These are phyloP conservation scores for Gaertneriomyces sp. DNA, from an alignment of 192 early-diverging fungal species.

Conservation along the genomic window DNA sequence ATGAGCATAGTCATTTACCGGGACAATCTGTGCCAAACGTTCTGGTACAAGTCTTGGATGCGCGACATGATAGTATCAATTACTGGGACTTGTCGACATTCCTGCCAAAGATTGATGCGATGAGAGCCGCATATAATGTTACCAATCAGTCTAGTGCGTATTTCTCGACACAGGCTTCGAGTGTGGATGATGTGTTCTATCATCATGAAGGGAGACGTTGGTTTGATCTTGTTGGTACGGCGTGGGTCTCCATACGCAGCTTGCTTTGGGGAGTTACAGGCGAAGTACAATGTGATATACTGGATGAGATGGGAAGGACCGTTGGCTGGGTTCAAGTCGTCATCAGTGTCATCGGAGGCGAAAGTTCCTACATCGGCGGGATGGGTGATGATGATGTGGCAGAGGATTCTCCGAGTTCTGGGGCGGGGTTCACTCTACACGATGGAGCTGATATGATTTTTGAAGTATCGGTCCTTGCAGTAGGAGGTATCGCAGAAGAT, in stretches of 20 bases:
- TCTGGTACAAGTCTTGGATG: constrained; percentile 50
- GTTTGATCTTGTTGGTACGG: constrained; percentile 30
- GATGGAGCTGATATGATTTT: constrained; percentile 56
- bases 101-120: constrained; percentile 54
- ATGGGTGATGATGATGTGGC: constrained; percentile 8
- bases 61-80: constrained; percentile 45
- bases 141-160: constrained; percentile 5
- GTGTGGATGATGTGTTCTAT: constrained; percentile 18
- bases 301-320: constrained; percentile 9
- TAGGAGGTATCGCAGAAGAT: constrained; percentile 56
- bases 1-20: too few species aligned
- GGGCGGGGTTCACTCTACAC: constrained; percentile 22
- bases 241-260: constrained; percentile 22
- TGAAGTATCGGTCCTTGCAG: constrained; percentile 57
- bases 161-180: background rate
- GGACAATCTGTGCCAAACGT: constrained; percentile 25
- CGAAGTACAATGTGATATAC: constrained; percentile 3
- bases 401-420: constrained; percentile 19
- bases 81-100: constrained; percentile 66
- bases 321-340: constrained; percentile 10
- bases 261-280: constrained; percentile 21
- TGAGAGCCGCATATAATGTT: constrained; percentile 47
- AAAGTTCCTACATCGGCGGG: background rate
- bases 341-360: constrained; percentile 11
- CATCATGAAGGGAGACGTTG: constrained; percentile 14